phyloP scores from a whole-genome alignment of 257 asterid species.

The Petunia secreta region DNA sequence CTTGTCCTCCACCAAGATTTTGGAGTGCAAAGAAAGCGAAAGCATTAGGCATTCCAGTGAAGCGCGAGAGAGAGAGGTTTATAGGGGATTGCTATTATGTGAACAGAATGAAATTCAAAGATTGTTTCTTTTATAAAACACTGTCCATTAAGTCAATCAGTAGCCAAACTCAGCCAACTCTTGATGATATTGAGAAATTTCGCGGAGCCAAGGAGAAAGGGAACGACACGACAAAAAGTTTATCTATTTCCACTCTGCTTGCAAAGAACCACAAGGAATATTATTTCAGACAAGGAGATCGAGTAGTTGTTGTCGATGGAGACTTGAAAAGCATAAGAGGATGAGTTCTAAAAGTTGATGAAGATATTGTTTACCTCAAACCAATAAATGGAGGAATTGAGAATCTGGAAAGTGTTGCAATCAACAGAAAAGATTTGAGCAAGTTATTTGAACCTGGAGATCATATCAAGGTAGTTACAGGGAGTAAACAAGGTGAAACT shows the following conservation, averaged over 20 bases:
- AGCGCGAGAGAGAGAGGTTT: constrained; percentile 64
- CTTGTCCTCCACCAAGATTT: constrained; percentile 73
- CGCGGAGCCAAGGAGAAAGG: constrained; percentile 67
- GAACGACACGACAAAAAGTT: constrained; percentile 67
- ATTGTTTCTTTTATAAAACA: constrained; percentile 78
- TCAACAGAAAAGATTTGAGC: constrained; percentile 74
- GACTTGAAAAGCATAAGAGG: constrained; percentile 79
- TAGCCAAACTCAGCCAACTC: constrained; percentile 70
- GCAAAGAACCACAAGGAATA: constrained; percentile 73
- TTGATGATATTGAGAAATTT: constrained; percentile 90
- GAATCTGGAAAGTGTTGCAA: constrained; percentile 66
- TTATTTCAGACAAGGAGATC: constrained; percentile 82
- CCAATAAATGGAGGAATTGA: constrained; percentile 53
- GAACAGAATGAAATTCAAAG: constrained; percentile 88
- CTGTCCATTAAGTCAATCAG: constrained; percentile 79
- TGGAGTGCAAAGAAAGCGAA: constrained; percentile 85
- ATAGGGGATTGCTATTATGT: constrained; percentile 81
- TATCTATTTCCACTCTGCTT: constrained; percentile 56
- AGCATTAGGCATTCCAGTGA: constrained; percentile 61
- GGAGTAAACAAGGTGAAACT: constrained; percentile 84
- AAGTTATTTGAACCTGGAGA: constrained; percentile 86
- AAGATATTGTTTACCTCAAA: constrained; percentile 78
- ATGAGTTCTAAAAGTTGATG: constrained; percentile 85
- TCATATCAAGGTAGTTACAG: constrained; percentile 84
- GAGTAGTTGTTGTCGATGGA: constrained; percentile 81